Evolutionary conservation across 2,329 filamentous ascomycete genomes (phyloP), one percentile per base, ranked within the genome.

Genomic region (Hymenoscyphus repandus): DNA sequence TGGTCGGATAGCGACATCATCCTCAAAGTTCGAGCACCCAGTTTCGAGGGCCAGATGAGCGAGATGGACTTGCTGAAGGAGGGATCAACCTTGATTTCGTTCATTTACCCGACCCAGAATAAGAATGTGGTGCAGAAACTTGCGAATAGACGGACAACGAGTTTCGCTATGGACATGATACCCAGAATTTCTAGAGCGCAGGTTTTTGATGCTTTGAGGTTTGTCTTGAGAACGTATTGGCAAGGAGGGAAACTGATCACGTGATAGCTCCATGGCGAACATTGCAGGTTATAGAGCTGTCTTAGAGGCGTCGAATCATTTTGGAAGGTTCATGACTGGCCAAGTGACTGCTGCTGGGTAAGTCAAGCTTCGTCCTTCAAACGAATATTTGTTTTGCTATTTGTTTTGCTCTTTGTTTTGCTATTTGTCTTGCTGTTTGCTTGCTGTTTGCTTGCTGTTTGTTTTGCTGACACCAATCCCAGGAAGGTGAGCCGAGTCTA

Each of bases 281-380:
- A 95, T 95, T 70, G 88, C 90, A 18, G 90, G 90, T 0, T 96
- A 96, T 72, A 95, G 95, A 69, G 90, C 90, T 37, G 88, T 95
- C 1, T 73, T 95, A 39, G 90, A 95, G 68, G 90, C 90, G 1
- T 91, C 88, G 12, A 95, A 95, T 68, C 83, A 86, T 56, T 96
- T 95, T 68, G 90, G 90, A 47, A 82, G 90, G 41, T 95, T 95
- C 64, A 70, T 95, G 59, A 95, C 90, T 11, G 90, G 90, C 27
- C 90, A 96, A 67, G 88, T 91, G 13, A 96, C 90, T 4, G 90
- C 90, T 46, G 90, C 90, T 48, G 90, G 90, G 64, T 76, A 72
- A 66, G 68, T 53, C 18, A 44, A 40, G 13, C 32, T 36, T 37
- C 22, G 22, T 27, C 7, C 22, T 34, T 54, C 27, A 7, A n/a